Evolutionary conservation across 495 filamentous ascomycete species (phyloP).

Genomic region (Margaritispora aquatica): DNA sequence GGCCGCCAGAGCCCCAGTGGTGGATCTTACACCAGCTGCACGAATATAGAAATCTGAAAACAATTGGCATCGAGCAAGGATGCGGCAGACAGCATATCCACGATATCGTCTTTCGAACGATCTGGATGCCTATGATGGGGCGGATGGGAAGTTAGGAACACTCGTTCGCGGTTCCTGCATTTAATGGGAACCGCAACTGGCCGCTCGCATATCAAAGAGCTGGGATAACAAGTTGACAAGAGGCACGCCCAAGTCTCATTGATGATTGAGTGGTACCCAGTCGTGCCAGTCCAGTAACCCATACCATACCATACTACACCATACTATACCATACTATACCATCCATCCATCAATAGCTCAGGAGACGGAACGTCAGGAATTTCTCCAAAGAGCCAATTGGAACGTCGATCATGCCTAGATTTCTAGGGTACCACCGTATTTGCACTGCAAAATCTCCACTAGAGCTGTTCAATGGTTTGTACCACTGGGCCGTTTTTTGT

Average conservation of each 20-base stretch:
- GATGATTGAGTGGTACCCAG: too few species aligned
- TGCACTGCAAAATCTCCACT: not conserved
- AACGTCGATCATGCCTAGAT: not conserved
- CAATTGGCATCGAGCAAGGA: not conserved
- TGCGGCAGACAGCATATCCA: not conserved
- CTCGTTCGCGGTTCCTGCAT: slow-evolving; percentile 1
- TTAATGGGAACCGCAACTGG: not conserved
- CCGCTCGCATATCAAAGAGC: not conserved
- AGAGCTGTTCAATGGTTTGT: not conserved
- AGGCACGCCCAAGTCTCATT: too few species aligned
- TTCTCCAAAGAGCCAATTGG: not conserved
- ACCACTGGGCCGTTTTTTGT: too few species aligned
- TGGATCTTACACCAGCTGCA: too few species aligned
- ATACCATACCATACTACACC: too few species aligned
- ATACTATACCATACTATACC: too few species aligned
- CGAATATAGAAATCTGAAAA: too few species aligned
- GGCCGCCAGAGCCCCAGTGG: not conserved
- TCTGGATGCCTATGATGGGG: not conserved
- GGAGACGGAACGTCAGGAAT: not conserved
- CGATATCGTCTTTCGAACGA: not conserved
- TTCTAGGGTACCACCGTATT: not conserved
- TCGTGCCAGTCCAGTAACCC: too few species aligned
- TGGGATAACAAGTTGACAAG: not conserved
- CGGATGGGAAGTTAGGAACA: not conserved
- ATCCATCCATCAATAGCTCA: not conserved